Base-by-base conservation (phyloP, 768 basidiomycete genomes). In the Collybia nuda region DNA sequence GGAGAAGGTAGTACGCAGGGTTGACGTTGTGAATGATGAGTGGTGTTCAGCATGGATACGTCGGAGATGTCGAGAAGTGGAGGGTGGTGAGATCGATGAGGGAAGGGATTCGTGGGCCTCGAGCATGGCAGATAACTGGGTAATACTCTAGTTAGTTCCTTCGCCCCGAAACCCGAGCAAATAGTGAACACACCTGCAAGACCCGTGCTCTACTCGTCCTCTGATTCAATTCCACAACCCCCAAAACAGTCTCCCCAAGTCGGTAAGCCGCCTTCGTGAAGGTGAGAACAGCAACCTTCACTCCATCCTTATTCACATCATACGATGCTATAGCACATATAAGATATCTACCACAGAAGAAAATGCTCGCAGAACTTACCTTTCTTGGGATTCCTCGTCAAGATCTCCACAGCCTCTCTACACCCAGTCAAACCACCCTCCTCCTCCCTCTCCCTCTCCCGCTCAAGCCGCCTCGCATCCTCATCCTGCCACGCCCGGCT, bases 261-360 rank as follows among this genome's bases (percentile, higher is more conserved):
- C 96, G 72, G 67, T 91, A 98, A 0, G 91, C 89, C 36, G 87
- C 85, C 69, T 98, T 98, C 21, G 90, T 84, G 56, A 99, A 90
- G 0, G 94, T 97, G 12, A 99, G 67, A 32, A 90, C 85, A 5
- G 96, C 95, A 51, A 98, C 93, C 37, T 84, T 83, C 32, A 89
- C 80, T 0, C 90, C 93, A 29, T 96, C 92, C 73, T 98, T 97
- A 63, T 86, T 90, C 48, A 98, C 93, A 69, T 98, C 95, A 67
- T 93, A 98, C 0, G 93, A 94, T 35, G 87, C 93, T 96, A 57
- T 28, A 22, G 50, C 52, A 35, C 53, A 36, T 39, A 35, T 15
- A 36, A 38, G 26, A 14, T 21, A 35, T n/a, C 18, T n/a, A 1
- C 14, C 9, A 37, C 39, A 41, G 38, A 49, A 11, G 12, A 22